A percentile compares a stretch with the other conserved stretches of the same genome.
These are phyloP conservation scores for Acacia concinna DNA, from an alignment of 331 rosid species.

Conservation along the genomic window DNA sequence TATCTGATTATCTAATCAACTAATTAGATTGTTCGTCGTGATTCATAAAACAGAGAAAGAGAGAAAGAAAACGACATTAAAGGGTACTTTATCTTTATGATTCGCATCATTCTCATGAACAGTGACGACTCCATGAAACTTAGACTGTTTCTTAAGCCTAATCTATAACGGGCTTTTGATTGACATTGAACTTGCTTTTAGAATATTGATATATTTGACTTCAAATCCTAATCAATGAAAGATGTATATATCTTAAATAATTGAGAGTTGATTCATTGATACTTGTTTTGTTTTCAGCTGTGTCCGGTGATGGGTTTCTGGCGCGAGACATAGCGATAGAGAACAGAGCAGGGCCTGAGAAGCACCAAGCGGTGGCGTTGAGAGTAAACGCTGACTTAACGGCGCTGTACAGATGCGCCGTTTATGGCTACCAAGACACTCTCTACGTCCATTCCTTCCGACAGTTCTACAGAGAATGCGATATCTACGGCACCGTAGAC, in stretches of 20 bases:
- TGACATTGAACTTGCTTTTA: background rate
- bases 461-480: conserved; percentile 72
- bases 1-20: background rate
- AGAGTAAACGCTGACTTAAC: conserved; percentile 67
- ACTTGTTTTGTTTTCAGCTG: conserved; percentile 40
- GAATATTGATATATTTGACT: background rate
- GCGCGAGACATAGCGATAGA: conserved; percentile 65
- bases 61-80: background rate
- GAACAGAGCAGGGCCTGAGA: conserved; percentile 68
- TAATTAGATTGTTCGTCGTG: background rate
- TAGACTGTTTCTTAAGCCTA: background rate
- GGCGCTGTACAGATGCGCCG: conserved; percentile 55
- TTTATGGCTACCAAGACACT: conserved; percentile 67
- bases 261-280: too few relatives aligned
- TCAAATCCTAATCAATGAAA: background rate
- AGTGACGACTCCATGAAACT: background rate
- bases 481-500: conserved; percentile 71
- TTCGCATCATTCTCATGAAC: background rate
- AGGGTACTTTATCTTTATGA: background rate
- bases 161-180: background rate
- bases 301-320: conserved; percentile 69
- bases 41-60: background rate
- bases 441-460: conserved; percentile 69
- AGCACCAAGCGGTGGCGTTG: conserved; percentile 66
- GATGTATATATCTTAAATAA: background rate